Evolutionary conservation across 352 stramenopile genomes (phyloP).

Genomic region (Globisporangium cederbergense): DNA sequence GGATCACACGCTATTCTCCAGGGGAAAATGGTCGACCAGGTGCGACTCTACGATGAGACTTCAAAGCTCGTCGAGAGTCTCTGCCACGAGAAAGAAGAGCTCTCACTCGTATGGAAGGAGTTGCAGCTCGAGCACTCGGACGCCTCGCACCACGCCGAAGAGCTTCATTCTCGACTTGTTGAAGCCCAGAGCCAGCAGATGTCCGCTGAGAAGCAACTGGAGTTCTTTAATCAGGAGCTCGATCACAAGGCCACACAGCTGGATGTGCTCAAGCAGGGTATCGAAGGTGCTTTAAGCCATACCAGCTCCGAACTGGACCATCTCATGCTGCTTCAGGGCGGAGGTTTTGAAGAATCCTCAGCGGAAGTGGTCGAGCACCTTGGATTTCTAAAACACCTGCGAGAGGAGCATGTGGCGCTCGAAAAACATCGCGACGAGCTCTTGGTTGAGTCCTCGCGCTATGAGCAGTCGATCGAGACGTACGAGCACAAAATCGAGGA

Average conservation of each 20-base stretch:
- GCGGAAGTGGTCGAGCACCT: conserved; percentile 13
- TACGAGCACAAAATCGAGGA: conserved; percentile 35
- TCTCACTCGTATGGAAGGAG: conserved; percentile 38
- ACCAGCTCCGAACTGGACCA: neutral
- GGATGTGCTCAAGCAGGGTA: conserved; percentile 1
- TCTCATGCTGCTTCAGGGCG: neutral
- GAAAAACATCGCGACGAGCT: conserved; percentile 37
- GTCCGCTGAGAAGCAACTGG: conserved; percentile 18
- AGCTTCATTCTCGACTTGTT: conserved; percentile 54
- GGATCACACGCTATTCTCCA: conserved; percentile 21
- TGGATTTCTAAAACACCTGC: conserved; percentile 18
- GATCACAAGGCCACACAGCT: conserved; percentile 14
- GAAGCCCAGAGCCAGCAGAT: conserved; percentile 37
- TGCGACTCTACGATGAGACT: conserved; percentile 15
- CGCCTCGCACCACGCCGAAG: conserved; percentile 41
- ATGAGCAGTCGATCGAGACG: conserved; percentile 35
- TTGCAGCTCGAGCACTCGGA: conserved; percentile 51
- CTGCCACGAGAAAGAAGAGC: conserved; percentile 39
- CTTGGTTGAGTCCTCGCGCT: conserved; percentile 36
- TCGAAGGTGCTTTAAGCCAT: neutral
- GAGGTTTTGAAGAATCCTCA: neutral
- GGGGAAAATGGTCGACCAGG: conserved; percentile 27
- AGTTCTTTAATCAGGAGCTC: conserved; percentile 2
- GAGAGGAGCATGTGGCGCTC: conserved; percentile 22
- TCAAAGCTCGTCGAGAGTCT: conserved; percentile 28